Percentiles rank a stretch among this genome's conserved stretches.
phyloP scores from a whole-genome alignment of 1,284 basidiomycete species.

The Cerrena zonata region DNA sequence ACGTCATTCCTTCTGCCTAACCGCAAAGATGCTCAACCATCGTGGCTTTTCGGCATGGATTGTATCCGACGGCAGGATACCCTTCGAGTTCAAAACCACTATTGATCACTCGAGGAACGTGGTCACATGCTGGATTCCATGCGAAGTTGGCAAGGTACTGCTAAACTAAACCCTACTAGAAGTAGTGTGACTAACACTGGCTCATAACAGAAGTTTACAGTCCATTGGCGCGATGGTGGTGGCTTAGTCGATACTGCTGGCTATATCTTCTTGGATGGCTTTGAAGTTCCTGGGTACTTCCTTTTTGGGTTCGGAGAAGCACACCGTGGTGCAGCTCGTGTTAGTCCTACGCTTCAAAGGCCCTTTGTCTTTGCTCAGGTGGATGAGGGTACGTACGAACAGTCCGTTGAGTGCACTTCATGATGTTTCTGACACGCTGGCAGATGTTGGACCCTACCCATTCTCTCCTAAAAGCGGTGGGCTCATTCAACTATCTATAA shows the following conservation, averaged over 20 bases:
- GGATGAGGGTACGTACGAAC: constrained; percentile 23
- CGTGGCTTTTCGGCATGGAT: constrained; percentile 66
- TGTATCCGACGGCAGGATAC: constrained; percentile 37
- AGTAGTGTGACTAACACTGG: too few relatives aligned
- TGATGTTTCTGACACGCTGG: too few relatives aligned
- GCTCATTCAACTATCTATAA: constrained; percentile 51
- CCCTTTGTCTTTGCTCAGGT: constrained; percentile 52
- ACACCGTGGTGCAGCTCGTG: constrained; percentile 41
- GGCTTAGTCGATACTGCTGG: constrained; percentile 45
- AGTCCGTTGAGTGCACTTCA: too few relatives aligned
- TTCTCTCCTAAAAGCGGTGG: constrained; percentile 17
- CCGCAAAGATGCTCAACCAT: constrained; percentile 42
- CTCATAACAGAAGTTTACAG: constrained; percentile 49
- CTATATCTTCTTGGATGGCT: constrained; percentile 56
- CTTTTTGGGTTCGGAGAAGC: constrained; percentile 48
- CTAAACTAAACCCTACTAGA: too few relatives aligned
- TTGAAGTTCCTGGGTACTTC: constrained; percentile 53
- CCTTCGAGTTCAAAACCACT: constrained; percentile 49
- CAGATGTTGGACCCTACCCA: too few relatives aligned
- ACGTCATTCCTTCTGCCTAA: background rate
- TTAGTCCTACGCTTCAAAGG: constrained; percentile 40
- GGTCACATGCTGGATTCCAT: constrained; percentile 61
- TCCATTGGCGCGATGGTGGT: constrained; percentile 59
- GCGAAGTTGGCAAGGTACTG: constrained; percentile 48
- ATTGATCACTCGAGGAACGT: constrained; percentile 37